phyloP scores from a whole-genome alignment of 1,284 basidiomycete species.

The Ceratobasidium sp. region DNA sequence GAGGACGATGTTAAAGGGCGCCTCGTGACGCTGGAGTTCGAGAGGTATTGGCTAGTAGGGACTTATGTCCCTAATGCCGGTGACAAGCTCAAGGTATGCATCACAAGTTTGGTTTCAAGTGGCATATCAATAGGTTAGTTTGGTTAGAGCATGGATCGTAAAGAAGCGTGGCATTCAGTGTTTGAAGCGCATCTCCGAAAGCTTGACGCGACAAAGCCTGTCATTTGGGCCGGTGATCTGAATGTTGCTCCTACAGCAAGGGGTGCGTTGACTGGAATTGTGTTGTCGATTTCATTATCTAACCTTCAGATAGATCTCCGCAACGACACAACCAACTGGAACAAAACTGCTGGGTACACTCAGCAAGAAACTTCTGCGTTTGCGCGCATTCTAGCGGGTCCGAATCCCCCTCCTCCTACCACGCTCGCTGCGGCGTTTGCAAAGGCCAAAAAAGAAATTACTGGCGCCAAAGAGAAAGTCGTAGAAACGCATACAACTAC shows the following conservation, averaged over 20 bases:
- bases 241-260: slow-evolving; percentile 84
- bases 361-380: slow-evolving; percentile 67
- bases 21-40: slow-evolving; percentile 84
- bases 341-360: slow-evolving; percentile 82
- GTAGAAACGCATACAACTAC: slow-evolving; percentile 44
- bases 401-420: slow-evolving; percentile 8
- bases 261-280: slow-evolving; percentile 57
- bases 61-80: slow-evolving; percentile 94
- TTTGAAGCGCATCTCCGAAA: slow-evolving; percentile 77
- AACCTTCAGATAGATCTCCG: slow-evolving; percentile 63
- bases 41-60: slow-evolving; percentile 74
- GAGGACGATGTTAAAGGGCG: slow-evolving; percentile 68
- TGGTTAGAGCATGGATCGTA: slow-evolving; percentile 73
- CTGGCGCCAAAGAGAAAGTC: slow-evolving; percentile 42
- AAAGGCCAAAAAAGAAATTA: neutral
- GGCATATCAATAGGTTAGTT: neutral
- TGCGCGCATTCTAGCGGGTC: slow-evolving; percentile 51
- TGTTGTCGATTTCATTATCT: neutral
- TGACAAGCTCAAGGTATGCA: slow-evolving; percentile 72
- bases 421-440: neutral
- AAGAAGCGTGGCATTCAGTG: slow-evolving; percentile 79
- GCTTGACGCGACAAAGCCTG: slow-evolving; percentile 79
- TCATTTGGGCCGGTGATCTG: slow-evolving; percentile 90
- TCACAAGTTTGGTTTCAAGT: neutral
- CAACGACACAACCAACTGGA: slow-evolving; percentile 77